Conservation (phyloP, 768 basidiomycete genomes). For the Auricularia cornea region DNA sequence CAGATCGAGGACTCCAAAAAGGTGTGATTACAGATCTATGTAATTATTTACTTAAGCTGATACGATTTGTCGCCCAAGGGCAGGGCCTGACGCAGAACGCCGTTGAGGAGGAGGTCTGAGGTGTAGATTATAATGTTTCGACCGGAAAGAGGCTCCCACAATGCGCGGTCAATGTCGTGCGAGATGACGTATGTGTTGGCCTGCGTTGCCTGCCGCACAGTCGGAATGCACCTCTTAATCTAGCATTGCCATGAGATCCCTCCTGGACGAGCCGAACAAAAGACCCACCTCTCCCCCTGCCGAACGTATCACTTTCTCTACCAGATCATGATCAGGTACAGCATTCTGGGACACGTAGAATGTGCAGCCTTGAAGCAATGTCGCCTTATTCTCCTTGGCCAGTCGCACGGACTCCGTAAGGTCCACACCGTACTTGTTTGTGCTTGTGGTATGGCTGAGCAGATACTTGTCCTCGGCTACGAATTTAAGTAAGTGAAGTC, state of each 20-base stretch:
- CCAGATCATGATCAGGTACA: conserved; percentile 37
- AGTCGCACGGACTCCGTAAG: conserved; percentile 51
- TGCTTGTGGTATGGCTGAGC: conserved; percentile 52
- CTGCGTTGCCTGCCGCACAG: conserved; percentile 8
- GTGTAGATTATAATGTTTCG: conserved; percentile 55
- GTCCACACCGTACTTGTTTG: conserved; percentile 58
- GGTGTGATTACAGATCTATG: too few species aligned
- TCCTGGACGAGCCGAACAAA: too few species aligned
- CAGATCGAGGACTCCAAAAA: too few species aligned
- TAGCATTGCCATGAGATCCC: conserved; percentile 28
- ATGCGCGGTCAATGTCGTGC: conserved; percentile 48
- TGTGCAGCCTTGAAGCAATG: conserved; percentile 51
- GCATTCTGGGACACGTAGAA: conserved; percentile 74
- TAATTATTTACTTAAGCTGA: too few species aligned
- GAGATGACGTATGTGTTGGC: conserved; percentile 54
- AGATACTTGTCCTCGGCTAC: conserved; percentile 61
- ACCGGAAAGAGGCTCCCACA: conserved; percentile 56
- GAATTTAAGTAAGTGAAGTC: conserved; percentile 1
- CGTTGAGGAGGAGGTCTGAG: conserved; percentile 57
- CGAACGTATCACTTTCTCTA: conserved; percentile 61
- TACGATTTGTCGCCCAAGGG: conserved; percentile 44
- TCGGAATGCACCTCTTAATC: not conserved
- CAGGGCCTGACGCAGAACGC: conserved; percentile 56
- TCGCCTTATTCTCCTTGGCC: conserved; percentile 44
- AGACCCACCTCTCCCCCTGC: conserved; percentile 67